Evolutionary conservation across 495 filamentous ascomycete genomes (phyloP), one percentile per base, ranked within the genome.

Genomic region (Neurospora sp.): DNA sequence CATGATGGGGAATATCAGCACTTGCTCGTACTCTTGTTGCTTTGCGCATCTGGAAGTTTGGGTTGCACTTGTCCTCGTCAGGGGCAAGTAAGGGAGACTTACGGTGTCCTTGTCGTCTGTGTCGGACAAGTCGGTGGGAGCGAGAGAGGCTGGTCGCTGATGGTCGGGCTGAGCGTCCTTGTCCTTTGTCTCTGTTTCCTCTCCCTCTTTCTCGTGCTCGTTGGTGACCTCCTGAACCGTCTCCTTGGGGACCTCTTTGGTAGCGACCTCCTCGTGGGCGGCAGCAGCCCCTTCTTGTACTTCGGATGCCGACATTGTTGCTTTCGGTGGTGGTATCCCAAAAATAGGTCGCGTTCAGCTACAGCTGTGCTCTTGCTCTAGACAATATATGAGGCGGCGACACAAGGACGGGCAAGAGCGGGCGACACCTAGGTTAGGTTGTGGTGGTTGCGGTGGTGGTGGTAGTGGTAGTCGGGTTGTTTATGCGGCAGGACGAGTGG

Each of bases 1-100:
- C 68, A 75, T 65, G 14, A 18, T 37, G 53, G 40, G 0, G 0
- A 53, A 53, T 53, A 45, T 78, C 73, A 78, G 76, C 69, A 72
- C 40, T 18, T 14, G 22, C 14, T 41, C 42, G 72, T 31, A 10
- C 14, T 53, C n/a, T 22, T 53, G 9, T 22, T 53, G 20, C 45
- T 27, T 53, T 27, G 45, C 20, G 20, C 45, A 53, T 53, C 1
- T 53, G 45, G 45, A 22, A 53, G 45, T 1, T 27, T 59, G 53
- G 38, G 16, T 31, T 37, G 70, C 70, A 18, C 31, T 72, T 40
- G 70, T 42, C 7, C 20, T 73, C 70, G 27, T 27, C 31, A 65
- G 53, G 53, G 53, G 53, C 53, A 59, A 59, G 48, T 6, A 59
- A 22, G 48, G 48, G 48, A 37, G 53, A 65, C 53, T 65, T 65